Base-by-base conservation (phyloP, 345 rosid species). In the Hibiscus mutabilis region DNA sequence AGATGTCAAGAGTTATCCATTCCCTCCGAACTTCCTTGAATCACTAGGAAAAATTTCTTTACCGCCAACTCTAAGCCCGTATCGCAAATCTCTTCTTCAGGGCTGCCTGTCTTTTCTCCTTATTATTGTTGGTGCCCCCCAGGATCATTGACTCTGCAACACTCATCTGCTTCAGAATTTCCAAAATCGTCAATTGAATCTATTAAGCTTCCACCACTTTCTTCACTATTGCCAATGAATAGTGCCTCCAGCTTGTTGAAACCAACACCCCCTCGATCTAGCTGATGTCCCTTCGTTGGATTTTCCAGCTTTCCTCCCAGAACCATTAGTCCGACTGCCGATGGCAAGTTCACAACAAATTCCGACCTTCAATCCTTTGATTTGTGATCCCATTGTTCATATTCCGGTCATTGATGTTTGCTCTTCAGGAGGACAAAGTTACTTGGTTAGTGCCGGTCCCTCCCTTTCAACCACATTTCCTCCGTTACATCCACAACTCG, bases 311-410 rank as follows among this genome's bases (percentile, higher is more conserved):
- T 76, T 84, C 10, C 68, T 86, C 14, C 95, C 95, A 3, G 87
- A 84, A 58, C 94, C 96, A 0, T 69, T 89, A 76, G 75, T 82
- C 73, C 80, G 82, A 55, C 73, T 89, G 73, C 96, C 90, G 1
- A 77, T 83, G 37, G 62, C 91, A 4, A 76, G 80, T 12, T 80
- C 92, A 46, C 92, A 87, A 82, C 90, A 84, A 76, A 80, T 92
- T 72, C 87, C 88, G 1, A 86, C 91, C 61, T 92, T 95, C 69
- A 86, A 86, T 0, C 98, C 99, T 25, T 76, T 92, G 31, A 88
- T 95, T 69, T 92, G 99, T 6, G 99, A 95, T 64, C 86, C 99
- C 2, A 92, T 95, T 52, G 97, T 95, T 71, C 99, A 95, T 49
- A 73, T 92, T 51, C 99, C 99, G 0, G 86, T 90, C 13, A 88